phyloP scores from a whole-genome alignment of 2,329 filamentous ascomycete species.

The Nemania serpens region DNA sequence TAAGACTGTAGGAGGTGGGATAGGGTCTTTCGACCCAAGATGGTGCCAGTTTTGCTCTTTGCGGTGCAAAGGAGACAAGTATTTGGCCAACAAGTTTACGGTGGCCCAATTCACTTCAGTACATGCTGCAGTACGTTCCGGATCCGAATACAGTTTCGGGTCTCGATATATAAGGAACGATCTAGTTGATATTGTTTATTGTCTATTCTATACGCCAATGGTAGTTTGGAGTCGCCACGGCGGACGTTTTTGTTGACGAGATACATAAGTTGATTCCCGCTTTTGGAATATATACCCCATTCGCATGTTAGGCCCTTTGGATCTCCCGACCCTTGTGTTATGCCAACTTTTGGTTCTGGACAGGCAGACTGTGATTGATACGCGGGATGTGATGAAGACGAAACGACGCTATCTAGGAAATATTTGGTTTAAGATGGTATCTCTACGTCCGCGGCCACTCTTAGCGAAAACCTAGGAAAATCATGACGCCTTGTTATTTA shows the following conservation, averaged over 20 bases:
- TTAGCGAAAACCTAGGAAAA: not conserved
- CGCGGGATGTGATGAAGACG: slow-evolving; percentile 18
- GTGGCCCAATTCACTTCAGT: slow-evolving; percentile 23
- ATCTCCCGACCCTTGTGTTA: slow-evolving; percentile 5
- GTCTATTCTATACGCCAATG: slow-evolving; percentile 30
- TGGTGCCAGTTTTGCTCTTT: slow-evolving; percentile 12
- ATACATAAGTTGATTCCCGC: slow-evolving; percentile 19
- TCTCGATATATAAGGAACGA: slow-evolving; percentile 33
- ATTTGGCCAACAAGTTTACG: slow-evolving; percentile 13
- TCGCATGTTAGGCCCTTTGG: slow-evolving; percentile 17
- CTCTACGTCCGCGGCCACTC: not conserved
- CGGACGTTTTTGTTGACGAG: slow-evolving; percentile 19
- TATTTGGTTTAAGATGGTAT: slow-evolving; percentile 10
- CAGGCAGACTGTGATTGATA: slow-evolving; percentile 9
- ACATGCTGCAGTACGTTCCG: slow-evolving; percentile 26
- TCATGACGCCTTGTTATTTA: slow-evolving; percentile 2
- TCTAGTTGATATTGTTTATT: slow-evolving; percentile 38
- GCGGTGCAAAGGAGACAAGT: slow-evolving; percentile 10
- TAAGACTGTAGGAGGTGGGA: slow-evolving; percentile 22
- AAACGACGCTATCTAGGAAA: slow-evolving; percentile 19
- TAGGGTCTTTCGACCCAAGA: not conserved
- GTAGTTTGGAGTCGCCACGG: not conserved
- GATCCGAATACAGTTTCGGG: slow-evolving; percentile 9
- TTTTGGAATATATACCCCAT: slow-evolving; percentile 28
- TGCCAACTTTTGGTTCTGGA: slow-evolving; percentile 6